Evolutionary conservation across 139 green algal species (phyloP), one percentile per base, ranked within the genome.

Genomic region (Parachlorella kessleri): DNA sequence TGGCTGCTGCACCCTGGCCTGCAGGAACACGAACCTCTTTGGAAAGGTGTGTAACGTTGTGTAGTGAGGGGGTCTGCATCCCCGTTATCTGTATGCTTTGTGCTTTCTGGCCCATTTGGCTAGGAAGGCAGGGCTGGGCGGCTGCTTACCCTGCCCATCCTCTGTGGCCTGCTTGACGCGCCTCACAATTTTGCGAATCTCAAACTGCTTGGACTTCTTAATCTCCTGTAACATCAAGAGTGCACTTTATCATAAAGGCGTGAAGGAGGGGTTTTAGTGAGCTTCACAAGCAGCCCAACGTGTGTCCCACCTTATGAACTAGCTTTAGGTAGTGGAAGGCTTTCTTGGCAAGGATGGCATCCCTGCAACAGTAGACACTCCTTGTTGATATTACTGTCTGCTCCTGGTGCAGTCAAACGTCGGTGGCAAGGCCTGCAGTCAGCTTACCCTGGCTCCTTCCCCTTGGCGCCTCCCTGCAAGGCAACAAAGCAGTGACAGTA

Each of bases 161-260:
- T n/a, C n/a, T n/a, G n/a, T n/a, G n/a, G n/a, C n/a, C n/a, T 69
- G 63, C 63, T 69, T 69, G 9, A 69, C 9, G n/a, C 63, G 63
- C 24, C 63, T 14, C 24, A 69, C 63, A 18, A 69, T 69, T 33
- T 69, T 69, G 26, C 63, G 63, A 14, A 69, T 23, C 28, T 69
- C 63, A 33, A 69, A 69, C 63, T 69, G 63, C 63, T 69, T 69
- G 63, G 63, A 14, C 63, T 69, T 69, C 63, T 69, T 69, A 59
- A 59, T 14, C 21, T 59, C 48, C 48, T 59, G 14, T 18, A 59
- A 59, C 14, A 59, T 14, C 48, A 59, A 59, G 21, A 59, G 14
- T 14, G 14, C 48, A 59, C 48, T 59, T 59, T 59, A 59, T 14
- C 48, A 59, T 59, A 28, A 18, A 18, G n/a, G n/a, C n/a, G n/a